Evolutionary conservation across 331 rosid genomes (phyloP), one percentile per base, ranked within the genome.

Genomic region (Prunus yedoensis): DNA sequence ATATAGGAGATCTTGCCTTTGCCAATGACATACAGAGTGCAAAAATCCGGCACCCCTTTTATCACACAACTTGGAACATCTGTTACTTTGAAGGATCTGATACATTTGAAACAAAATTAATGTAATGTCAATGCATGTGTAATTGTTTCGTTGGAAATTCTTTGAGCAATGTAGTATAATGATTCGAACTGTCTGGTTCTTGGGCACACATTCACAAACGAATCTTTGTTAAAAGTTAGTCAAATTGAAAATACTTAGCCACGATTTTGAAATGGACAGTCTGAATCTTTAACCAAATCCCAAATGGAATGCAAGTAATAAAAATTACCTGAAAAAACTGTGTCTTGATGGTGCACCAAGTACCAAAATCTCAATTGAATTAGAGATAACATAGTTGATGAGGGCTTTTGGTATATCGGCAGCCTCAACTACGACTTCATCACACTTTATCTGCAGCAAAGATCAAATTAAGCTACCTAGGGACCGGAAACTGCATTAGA

Each of bases 291-390:
- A 32, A 32, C 38, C 38, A 32, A 32, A 32, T 32, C 38, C 38
- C 38, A 32, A 32, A 5, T 32, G 38, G 38, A 32, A 32, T 32
- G 38, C 12, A 62, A 32, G 58, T 5, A 16, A 17, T 0, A 51
- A 20, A 20, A 1, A 28, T 66, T 80, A 93, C 98, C 81, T 93
- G 45, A 88, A 86, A 76, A 93, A 50, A 70, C 57, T 75, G 4
- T 30, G 35, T 84, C 81, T 87, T 63, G 95, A 83, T 71, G 98
- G 67, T 46, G 93, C 89, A 68, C 96, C 96, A 20, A 91, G 84
- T 13, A 89, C 91, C 67, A 91, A 15, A 79, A 87, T 71, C 75
- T 91, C 93, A 65, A 91, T 84, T 47, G 78, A 75, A 70, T 83
- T 79, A 4, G 70, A 18, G 23, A 74, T 3, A 78, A 82, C 43